Evolutionary conservation across 2,329 filamentous ascomycete species (phyloP).

Genomic region (Fusarium sp.): DNA sequence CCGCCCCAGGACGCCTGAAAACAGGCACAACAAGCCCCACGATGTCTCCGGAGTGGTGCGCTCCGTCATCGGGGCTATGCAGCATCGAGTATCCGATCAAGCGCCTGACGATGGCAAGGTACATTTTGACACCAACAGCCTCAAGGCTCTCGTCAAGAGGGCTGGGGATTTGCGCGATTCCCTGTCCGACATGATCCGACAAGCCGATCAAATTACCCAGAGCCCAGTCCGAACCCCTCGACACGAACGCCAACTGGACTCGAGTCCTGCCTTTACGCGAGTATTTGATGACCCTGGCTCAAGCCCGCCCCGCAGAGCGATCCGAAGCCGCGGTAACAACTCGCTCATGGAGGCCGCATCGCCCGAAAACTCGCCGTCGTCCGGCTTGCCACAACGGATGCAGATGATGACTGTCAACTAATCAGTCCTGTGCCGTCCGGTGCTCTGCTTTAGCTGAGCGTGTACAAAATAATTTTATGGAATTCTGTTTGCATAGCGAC

Average conservation of each 20-base stretch:
- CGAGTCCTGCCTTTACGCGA: slow-evolving; percentile 77
- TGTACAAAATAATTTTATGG: slow-evolving; percentile 53
- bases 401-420: slow-evolving; percentile 77
- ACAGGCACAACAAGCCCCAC: slow-evolving; percentile 51
- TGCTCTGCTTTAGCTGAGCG: slow-evolving; percentile 42
- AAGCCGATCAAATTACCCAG: slow-evolving; percentile 70
- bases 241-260: slow-evolving; percentile 64
- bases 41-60: slow-evolving; percentile 68
- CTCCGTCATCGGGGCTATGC: slow-evolving; percentile 76
- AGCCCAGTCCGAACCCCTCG: slow-evolving; percentile 70
- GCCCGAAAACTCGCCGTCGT: slow-evolving; percentile 68
- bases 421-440: too few relatives aligned
- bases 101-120: slow-evolving; percentile 61
- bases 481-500: slow-evolving; percentile 58
- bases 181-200: slow-evolving; percentile 73
- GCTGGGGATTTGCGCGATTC: slow-evolving; percentile 73
- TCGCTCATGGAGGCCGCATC: slow-evolving; percentile 68
- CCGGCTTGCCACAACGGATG: slow-evolving; percentile 67
- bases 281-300: slow-evolving; percentile 76
- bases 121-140: slow-evolving; percentile 78
- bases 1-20: slow-evolving; percentile 61
- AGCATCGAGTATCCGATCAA: slow-evolving; percentile 64
- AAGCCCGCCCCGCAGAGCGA: slow-evolving; percentile 67
- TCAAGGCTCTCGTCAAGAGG: slow-evolving; percentile 76
- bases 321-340: slow-evolving; percentile 69